Conservation (phyloP, 2,329 filamentous ascomycete species). For the Sporothrix curviconia region DNA sequence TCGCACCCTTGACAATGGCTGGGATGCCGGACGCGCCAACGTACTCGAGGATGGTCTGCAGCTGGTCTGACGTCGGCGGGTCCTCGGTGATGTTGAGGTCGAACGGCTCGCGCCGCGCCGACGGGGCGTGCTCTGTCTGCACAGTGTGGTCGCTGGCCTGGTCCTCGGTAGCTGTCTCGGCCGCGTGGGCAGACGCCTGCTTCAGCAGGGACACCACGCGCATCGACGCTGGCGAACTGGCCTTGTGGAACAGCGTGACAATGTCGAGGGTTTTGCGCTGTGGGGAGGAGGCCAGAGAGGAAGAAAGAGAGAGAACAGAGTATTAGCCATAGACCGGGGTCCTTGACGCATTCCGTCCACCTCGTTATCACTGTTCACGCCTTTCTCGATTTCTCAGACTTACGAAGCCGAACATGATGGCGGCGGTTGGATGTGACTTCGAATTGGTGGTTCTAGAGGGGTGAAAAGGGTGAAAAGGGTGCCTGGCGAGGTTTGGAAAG, state of each 20-base stretch:
- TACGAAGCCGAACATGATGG: slow-evolving; percentile 18
- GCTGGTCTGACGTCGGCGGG: slow-evolving; percentile 53
- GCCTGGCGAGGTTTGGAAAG: no score
- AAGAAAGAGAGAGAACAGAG: no score
- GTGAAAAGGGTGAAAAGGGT: not conserved
- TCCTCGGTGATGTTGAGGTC: slow-evolving; percentile 54
- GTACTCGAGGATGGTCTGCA: slow-evolving; percentile 33
- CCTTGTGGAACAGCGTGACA: slow-evolving; percentile 92
- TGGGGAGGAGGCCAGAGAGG: no score
- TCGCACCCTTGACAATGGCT: slow-evolving; percentile 66
- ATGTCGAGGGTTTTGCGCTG: slow-evolving; percentile 80
- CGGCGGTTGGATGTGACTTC: not conserved
- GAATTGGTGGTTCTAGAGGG: not conserved
- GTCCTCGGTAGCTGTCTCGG: slow-evolving; percentile 63
- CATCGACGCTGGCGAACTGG: slow-evolving; percentile 63
- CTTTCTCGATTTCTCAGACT: slow-evolving; percentile 2
- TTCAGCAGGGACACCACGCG: slow-evolving; percentile 72
- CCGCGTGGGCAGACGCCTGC: slow-evolving; percentile 65
- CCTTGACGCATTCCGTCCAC: no score
- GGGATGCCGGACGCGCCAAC: slow-evolving; percentile 57
- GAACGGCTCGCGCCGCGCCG: slow-evolving; percentile 57
- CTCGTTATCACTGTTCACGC: not conserved
- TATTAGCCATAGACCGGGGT: no score
- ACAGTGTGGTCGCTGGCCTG: slow-evolving; percentile 61
- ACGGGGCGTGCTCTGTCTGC: slow-evolving; percentile 44